A percentile compares a stretch with the other conserved stretches of the same genome.
Evolutionary conservation across 2,329 filamentous ascomycete species (phyloP).

Genomic region (Talaromyces sp.): DNA sequence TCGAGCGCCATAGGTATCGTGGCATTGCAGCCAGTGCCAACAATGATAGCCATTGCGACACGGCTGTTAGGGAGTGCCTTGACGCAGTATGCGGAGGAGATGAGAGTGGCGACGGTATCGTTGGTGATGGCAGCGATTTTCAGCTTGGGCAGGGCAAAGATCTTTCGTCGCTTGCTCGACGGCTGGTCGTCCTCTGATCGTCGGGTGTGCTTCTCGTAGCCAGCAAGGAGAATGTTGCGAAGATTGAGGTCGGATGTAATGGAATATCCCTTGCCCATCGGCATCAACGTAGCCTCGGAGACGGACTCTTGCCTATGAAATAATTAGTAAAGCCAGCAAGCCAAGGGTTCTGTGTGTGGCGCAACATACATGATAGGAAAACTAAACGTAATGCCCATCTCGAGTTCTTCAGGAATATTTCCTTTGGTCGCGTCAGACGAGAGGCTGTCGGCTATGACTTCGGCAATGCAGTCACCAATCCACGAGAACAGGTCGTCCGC

Average conservation of each 20-base stretch:
- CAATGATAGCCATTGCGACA: slow-evolving; percentile 73
- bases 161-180: slow-evolving; percentile 40
- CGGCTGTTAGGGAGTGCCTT: slow-evolving; percentile 57
- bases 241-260: slow-evolving; percentile 52
- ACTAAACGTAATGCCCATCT: slow-evolving; percentile 48
- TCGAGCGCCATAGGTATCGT: slow-evolving; percentile 66
- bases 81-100: slow-evolving; percentile 70
- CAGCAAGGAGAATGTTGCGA: slow-evolving; percentile 49
- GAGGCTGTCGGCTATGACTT: slow-evolving; percentile 58
- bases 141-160: slow-evolving; percentile 57
- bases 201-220: slow-evolving; percentile 49
- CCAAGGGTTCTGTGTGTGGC: background rate
- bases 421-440: slow-evolving; percentile 34
- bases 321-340: background rate
- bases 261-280: slow-evolving; percentile 56
- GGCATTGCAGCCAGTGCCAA: slow-evolving; percentile 76
- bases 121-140: slow-evolving; percentile 73
- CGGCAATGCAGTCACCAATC: slow-evolving; percentile 72
- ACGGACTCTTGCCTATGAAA: slow-evolving; percentile 45
- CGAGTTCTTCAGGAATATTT: slow-evolving; percentile 38
- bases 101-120: slow-evolving; percentile 72
- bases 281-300: slow-evolving; percentile 51
- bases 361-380: slow-evolving; percentile 45
- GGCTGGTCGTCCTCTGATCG: slow-evolving; percentile 34
- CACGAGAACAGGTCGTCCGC: slow-evolving; percentile 72